phyloP scores from a whole-genome alignment of 1,284 basidiomycete species.

The Ustilago vetiveriae region DNA sequence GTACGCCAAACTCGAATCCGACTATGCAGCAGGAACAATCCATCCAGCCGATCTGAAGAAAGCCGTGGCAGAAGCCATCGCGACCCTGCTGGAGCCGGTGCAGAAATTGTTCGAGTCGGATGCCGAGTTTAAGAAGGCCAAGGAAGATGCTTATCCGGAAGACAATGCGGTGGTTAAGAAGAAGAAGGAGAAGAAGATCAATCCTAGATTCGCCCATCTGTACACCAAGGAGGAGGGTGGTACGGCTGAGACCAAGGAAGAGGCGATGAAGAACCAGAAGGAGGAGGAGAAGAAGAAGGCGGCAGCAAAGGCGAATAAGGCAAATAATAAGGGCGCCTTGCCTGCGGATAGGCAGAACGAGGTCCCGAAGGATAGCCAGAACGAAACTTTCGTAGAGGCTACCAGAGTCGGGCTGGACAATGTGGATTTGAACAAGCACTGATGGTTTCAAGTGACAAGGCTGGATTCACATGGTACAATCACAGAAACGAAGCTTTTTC shows the following conservation, averaged over 20 bases:
- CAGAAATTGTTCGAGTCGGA: constrained; percentile 78
- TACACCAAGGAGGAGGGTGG: constrained; percentile 55
- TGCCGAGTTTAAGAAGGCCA: constrained; percentile 82
- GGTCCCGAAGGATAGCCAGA: constrained; percentile 15
- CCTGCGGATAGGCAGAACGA: constrained; percentile 15
- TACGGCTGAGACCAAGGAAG: constrained; percentile 53
- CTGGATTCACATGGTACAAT: too few relatives aligned
- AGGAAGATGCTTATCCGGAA: constrained; percentile 82
- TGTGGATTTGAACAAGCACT: constrained; percentile 17
- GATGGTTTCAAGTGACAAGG: too few relatives aligned
- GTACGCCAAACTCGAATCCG: constrained; percentile 78
- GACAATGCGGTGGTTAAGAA: constrained; percentile 51
- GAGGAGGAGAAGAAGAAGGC: constrained; percentile 28
- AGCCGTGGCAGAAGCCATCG: constrained; percentile 80
- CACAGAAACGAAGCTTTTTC: too few relatives aligned
- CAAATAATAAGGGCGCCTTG: background rate
- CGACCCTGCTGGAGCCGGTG: constrained; percentile 82
- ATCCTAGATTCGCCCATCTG: constrained; percentile 52
- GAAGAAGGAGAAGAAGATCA: constrained; percentile 62
- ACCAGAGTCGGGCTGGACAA: constrained; percentile 20
- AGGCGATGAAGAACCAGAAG: constrained; percentile 44
- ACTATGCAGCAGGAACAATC: constrained; percentile 79
- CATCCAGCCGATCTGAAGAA: constrained; percentile 92
- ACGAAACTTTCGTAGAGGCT: constrained; percentile 43
- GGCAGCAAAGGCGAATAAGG: constrained; percentile 13